Evolutionary conservation across 305 asterid species (phyloP).

Genomic region (Fraxinus sp.): DNA sequence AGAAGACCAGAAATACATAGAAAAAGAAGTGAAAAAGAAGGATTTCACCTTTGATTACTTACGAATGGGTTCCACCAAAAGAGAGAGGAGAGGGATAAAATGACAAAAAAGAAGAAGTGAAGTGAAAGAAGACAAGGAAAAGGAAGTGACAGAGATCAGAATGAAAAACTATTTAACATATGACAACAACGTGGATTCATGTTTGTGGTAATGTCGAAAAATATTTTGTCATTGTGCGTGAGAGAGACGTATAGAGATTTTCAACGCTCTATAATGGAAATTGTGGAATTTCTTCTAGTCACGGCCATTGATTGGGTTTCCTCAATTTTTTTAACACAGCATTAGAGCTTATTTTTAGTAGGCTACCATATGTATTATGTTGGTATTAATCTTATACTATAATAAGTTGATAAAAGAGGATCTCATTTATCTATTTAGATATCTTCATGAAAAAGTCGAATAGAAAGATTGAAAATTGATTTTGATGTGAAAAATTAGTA

Average conservation of each 20-base stretch:
- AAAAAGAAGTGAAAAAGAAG: neutral
- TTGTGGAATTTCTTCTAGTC: neutral
- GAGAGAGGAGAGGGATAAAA: neutral
- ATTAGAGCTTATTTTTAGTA: neutral
- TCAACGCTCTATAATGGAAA: neutral
- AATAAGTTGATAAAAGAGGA: neutral
- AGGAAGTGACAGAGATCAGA: neutral
- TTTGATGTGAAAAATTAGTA: neutral
- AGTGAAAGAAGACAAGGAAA: conserved; percentile 22
- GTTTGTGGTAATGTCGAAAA: neutral
- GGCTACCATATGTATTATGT: neutral
- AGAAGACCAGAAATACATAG: neutral
- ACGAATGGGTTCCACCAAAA: neutral
- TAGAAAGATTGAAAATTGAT: neutral
- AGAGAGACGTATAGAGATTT: neutral
- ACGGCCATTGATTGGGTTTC: neutral
- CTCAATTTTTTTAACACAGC: neutral
- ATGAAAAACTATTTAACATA: neutral
- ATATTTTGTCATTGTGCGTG: neutral
- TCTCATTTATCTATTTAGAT: neutral
- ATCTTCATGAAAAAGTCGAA: neutral
- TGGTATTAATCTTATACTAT: neutral
- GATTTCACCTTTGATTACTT: conserved; percentile 9
- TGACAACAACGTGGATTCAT: neutral
- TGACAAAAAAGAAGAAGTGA: neutral